These are phyloP conservation scores for Penicillium sp. DNA, from an alignment of 2,329 filamentous ascomycete genomes.

Conservation along the genomic window DNA sequence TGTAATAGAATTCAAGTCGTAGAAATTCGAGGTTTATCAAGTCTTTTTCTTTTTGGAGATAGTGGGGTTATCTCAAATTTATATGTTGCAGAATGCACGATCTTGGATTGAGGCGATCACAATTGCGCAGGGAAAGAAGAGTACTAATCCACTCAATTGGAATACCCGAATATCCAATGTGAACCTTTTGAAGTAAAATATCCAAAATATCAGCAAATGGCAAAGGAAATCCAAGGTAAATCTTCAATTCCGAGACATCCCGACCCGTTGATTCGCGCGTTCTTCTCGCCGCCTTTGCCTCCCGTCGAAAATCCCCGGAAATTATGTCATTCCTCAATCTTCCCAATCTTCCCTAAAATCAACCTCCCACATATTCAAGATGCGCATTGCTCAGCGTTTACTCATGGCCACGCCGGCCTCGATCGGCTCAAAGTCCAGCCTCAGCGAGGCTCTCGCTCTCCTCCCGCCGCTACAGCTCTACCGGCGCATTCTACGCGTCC, in stretches of 20 bases:
- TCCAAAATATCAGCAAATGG: not conserved
- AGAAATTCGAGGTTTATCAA: not conserved
- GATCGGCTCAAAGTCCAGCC: slow-evolving; percentile 42
- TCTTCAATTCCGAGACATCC: slow-evolving; percentile 9
- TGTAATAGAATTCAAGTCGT: not conserved
- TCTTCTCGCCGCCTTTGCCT: slow-evolving; percentile 25
- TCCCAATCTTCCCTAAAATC: not conserved
- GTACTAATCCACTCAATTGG: too few relatives aligned
- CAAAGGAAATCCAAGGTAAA: not conserved
- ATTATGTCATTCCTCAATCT: slow-evolving; percentile 26
- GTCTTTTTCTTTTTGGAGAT: not conserved
- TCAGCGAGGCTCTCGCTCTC: slow-evolving; percentile 61
- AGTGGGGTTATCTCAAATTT: slow-evolving; percentile 4
- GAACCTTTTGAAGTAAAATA: not conserved
- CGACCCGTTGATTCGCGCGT: slow-evolving; percentile 18
- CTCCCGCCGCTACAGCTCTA: slow-evolving; percentile 88
- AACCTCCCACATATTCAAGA: slow-evolving; percentile 18
- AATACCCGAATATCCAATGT: not conserved
- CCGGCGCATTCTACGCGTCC: slow-evolving; percentile 78
- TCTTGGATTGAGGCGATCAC: not conserved
- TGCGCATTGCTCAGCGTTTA: slow-evolving; percentile 39
- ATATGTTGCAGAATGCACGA: not conserved
- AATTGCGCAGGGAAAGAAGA: too few relatives aligned
- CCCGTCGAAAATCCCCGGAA: slow-evolving; percentile 11
- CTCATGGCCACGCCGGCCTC: slow-evolving; percentile 43